phyloP scores from a whole-genome alignment of 805 yeast genomes.

The Kazachstania taianensis region DNA sequence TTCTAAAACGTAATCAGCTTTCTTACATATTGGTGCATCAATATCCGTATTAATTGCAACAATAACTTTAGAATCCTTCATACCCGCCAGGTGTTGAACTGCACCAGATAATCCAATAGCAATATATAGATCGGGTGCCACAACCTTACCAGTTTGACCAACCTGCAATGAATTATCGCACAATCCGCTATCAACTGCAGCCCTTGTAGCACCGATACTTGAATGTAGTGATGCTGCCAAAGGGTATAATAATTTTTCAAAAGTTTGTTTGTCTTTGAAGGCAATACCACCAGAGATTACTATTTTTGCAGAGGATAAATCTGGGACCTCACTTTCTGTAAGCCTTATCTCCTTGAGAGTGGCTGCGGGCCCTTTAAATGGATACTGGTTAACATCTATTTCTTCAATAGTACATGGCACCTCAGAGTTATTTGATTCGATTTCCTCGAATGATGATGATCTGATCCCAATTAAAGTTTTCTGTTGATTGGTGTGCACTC shows the following conservation, averaged over 20 bases:
- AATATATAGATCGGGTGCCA: constrained; percentile 89
- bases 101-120: constrained; percentile 97
- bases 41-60: constrained; percentile 93
- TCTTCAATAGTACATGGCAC: constrained; percentile 21
- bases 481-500: constrained; percentile 62
- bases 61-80: constrained; percentile 90
- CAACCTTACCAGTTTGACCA: constrained; percentile 97
- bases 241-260: constrained; percentile 68
- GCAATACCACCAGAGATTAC: constrained; percentile 95
- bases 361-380: constrained; percentile 12
- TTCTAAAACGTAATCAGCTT: constrained; percentile 81
- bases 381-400: too few relatives aligned
- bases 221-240: constrained; percentile 78
- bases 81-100: constrained; percentile 95
- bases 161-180: constrained; percentile 94
- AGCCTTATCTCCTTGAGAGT: constrained; percentile 31
- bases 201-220: constrained; percentile 95
- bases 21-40: constrained; percentile 87
- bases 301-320: constrained; percentile 67
- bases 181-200: constrained; percentile 93
- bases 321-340: constrained; percentile 74
- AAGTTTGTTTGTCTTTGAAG: constrained; percentile 78
- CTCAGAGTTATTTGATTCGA: too few relatives aligned
- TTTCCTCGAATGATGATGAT: constrained; percentile 65
- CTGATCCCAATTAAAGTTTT: constrained; percentile 68